Evolutionary conservation across 441 rosid genomes (phyloP), one percentile per base, ranked within the genome.

Genomic region (Jatropha multifida): DNA sequence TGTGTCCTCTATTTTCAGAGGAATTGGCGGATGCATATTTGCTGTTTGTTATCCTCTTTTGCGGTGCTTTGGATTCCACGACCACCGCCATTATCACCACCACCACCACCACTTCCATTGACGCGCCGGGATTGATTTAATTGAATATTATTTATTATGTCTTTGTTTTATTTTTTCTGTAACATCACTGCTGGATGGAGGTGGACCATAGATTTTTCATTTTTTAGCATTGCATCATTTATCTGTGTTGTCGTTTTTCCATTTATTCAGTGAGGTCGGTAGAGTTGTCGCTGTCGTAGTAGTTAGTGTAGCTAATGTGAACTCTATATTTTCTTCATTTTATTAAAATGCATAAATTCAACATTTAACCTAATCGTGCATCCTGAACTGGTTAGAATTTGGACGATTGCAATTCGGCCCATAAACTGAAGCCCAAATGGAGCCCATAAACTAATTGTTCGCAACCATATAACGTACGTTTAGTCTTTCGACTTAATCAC

Each of bases 61-160:
- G 68, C 83, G 59, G 10, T 86, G 89, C 72, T 76, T 86, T 65
- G 89, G 85, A 8, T 72, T 68, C 76, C 23, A 70, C 41, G 79
- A 69, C 66, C 73, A 59, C 72, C 84, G 70, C 59, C 84, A 71
- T 11, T 78, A 69, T 32, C 82, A 69, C 70, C 75, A 68, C 76
- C 84, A 73, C 69, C 84, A 71, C 79, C 38, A 72, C 44, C 84
- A 73, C 55, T 61, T 23, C 27, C 48, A 58, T 37, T 76, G 78
- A 76, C 9, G 9, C 48, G n/a, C 5, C 20, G 5, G 3, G 32
- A 13, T 26, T 52, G 60, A 27, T 60, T 56, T 55, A 26, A 20
- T 59, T 11, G n/a, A 52, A 52, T 52, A 52, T 14, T 12, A 1
- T 32, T 52, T 52, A 17, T 52, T 5, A 44, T 7, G 10, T 13